Evolutionary conservation across 179 eudicot genomes (phyloP).

Genomic region (Pouteria campechiana): DNA sequence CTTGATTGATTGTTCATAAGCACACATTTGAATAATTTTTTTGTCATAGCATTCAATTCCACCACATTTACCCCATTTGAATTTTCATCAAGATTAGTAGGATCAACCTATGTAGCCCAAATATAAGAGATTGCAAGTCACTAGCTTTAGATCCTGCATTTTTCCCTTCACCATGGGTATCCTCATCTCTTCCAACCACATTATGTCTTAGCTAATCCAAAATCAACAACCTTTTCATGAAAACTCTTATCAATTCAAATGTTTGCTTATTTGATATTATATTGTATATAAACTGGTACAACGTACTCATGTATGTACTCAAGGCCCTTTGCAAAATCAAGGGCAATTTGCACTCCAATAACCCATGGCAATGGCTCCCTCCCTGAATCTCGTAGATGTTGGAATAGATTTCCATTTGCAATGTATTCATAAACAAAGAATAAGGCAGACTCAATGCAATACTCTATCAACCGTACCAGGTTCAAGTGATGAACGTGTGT

Average conservation of each 20-base stretch:
- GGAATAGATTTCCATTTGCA: slow-evolving; percentile 57
- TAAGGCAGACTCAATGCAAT: slow-evolving; percentile 47
- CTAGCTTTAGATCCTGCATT: slow-evolving; percentile 50
- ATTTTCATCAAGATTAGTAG: slow-evolving; percentile 37
- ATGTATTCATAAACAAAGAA: slow-evolving; percentile 63
- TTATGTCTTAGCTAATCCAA: slow-evolving; percentile 58
- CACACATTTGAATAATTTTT: slow-evolving; percentile 53
- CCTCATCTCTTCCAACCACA: slow-evolving; percentile 45
- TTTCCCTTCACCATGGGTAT: too few species aligned
- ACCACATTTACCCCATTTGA: slow-evolving; percentile 28
- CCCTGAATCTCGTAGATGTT: slow-evolving; percentile 51
- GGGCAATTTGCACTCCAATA: slow-evolving; percentile 64
- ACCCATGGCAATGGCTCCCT: slow-evolving; percentile 43
- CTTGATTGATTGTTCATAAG: slow-evolving; percentile 19
- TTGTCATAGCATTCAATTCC: slow-evolving; percentile 54
- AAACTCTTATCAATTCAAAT: slow-evolving; percentile 43
- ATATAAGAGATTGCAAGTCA: slow-evolving; percentile 69
- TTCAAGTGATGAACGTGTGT: slow-evolving; percentile 63
- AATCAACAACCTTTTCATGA: slow-evolving; percentile 63
- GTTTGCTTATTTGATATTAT: slow-evolving; percentile 60
- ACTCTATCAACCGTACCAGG: slow-evolving; percentile 72
- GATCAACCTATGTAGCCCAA: slow-evolving; percentile 71
- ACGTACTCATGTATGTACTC: slow-evolving; percentile 78
- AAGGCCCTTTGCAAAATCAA: slow-evolving; percentile 77
- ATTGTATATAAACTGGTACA: slow-evolving; percentile 63